phyloP scores from a whole-genome alignment of 2,329 filamentous ascomycete species.

The Aspergillus hiratsukae region DNA sequence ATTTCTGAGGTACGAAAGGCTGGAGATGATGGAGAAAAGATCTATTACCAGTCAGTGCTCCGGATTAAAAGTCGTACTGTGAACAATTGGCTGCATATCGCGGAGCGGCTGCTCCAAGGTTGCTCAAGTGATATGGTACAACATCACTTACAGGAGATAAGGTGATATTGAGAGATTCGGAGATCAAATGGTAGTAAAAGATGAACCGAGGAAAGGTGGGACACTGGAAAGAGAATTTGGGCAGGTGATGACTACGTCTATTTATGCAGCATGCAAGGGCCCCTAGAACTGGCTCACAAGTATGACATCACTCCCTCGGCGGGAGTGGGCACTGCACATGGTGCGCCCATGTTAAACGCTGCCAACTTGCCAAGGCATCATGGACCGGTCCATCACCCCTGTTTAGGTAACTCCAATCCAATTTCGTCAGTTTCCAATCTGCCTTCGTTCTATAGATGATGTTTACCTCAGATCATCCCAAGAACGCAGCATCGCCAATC shows the following conservation, averaged over 20 bases:
- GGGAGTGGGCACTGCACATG: neutral
- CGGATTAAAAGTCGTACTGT: neutral
- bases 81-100: neutral
- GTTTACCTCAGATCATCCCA: neutral
- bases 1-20: neutral
- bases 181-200: neutral
- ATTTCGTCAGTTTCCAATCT: neutral
- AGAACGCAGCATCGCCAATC: neutral
- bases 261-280: neutral
- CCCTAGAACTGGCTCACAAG: neutral
- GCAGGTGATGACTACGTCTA: neutral
- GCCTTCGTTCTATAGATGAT: neutral
- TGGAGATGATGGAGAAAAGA: neutral
- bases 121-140: neutral
- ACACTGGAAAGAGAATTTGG: neutral
- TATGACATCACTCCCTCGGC: neutral
- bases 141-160: neutral
- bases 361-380: constrained; percentile 2
- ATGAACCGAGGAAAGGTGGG: neutral
- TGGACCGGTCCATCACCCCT: neutral
- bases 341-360: neutral
- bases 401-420: neutral
- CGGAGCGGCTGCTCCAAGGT: neutral
- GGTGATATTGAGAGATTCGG: neutral
- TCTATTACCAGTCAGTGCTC: neutral